Conservation (phyloP, 768 basidiomycete species). For the Podaxis rugospora region DNA sequence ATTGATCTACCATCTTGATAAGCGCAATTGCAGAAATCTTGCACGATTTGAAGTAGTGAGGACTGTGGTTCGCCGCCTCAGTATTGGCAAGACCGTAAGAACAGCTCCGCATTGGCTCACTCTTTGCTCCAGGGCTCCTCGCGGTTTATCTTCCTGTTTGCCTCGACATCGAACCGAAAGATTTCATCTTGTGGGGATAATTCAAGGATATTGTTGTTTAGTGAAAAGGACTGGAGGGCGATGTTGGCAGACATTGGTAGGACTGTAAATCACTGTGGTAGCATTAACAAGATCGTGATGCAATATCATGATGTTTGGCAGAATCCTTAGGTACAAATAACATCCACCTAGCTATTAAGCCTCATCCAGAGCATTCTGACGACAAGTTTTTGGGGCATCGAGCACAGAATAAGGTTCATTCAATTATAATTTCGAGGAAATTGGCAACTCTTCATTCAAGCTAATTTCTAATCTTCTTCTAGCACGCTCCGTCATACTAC, state of each 20-base stretch:
- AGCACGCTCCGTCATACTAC: too few relatives aligned
- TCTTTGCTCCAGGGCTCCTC: constrained; percentile 85
- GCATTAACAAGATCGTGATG: background rate
- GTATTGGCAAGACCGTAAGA: background rate
- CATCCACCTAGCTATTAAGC: background rate
- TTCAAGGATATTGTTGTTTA: constrained; percentile 67
- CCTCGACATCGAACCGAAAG: constrained; percentile 67
- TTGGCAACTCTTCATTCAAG: too few relatives aligned
- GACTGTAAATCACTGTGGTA: background rate
- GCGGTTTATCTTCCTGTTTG: constrained; percentile 59
- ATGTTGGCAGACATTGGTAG: constrained; percentile 39
- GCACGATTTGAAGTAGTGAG: constrained; percentile 81
- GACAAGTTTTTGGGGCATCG: too few relatives aligned
- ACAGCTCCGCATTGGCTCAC: constrained; percentile 37
- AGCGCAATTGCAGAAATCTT: constrained; percentile 94
- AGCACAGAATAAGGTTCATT: too few relatives aligned
- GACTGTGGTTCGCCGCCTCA: constrained; percentile 34
- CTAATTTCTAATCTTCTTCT: too few relatives aligned
- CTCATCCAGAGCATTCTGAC: too few relatives aligned
- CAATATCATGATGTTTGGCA: constrained; percentile 6
- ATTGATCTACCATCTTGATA: constrained; percentile 78
- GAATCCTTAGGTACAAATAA: background rate
- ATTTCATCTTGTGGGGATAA: constrained; percentile 77
- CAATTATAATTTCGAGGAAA: too few relatives aligned
- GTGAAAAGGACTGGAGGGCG: constrained; percentile 69